Evolutionary conservation across 495 filamentous ascomycete species (phyloP), one percentile per base, ranked within the genome.

Genomic region (Oidiodendron maius): DNA sequence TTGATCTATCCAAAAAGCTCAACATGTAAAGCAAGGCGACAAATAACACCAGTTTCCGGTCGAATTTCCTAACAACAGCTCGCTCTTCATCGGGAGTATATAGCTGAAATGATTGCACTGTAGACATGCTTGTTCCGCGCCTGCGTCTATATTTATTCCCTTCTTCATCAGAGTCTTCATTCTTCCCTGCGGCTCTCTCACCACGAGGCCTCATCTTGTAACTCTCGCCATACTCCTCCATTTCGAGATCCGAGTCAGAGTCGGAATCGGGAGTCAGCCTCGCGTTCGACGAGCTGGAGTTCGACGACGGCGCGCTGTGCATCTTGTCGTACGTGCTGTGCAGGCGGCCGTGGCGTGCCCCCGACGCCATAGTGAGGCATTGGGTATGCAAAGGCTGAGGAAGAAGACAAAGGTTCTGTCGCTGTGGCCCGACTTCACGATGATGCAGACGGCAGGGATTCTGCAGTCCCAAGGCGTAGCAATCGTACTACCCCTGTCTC

Each of bases 21-120:
- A 96, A 71, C 70, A 91, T 74, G 60, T 95, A 96, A 18, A 95
- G 69, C 25, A 88, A 55, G 2, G 88, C 87, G 40, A 95, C 68
- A 61, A 94, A 94, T 3, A 86, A 61, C 15, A 95, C 87, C 50
- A 96, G 69, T 44, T 71, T 76, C 48, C 75, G 68, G 63, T 96
- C 89, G 53, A 95, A 80, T 56, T 80, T 86, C 57, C 70, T 76
- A 37, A 89, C 70, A 11, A 96, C 82, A 10, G 72, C 72, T 28
- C 62, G 65, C 60, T 95, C 90, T 59, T 95, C 87, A 26, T 88
- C 80, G 0, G 68, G 65, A 2, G 87, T 91, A 60, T 87, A 95
- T 38, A 83, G 64, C 55, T 76, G 70, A 55, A 72, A 81, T 51
- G 70, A 77, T 37, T 74, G 66, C 21, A 62, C 55, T 10, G 64